A percentile compares a stretch with the other conserved stretches of the same genome.
Evolutionary conservation across 2,329 filamentous ascomycete genomes (phyloP).

Genomic region (Fusarium nanum): DNA sequence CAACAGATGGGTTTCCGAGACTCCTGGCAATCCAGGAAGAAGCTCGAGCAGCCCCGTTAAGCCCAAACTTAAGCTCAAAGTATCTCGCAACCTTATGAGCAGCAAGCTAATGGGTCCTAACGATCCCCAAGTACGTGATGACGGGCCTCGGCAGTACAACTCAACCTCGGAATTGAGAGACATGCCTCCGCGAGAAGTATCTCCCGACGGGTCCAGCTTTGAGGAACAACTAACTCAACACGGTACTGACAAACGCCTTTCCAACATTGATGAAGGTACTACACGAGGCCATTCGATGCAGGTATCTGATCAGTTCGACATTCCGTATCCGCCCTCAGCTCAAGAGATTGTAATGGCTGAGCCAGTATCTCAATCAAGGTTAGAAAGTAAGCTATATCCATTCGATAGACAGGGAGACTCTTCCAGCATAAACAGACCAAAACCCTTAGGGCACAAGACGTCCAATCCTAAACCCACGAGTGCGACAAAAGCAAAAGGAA

Average conservation of each 20-base stretch:
- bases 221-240: constrained; percentile 15
- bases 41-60: constrained; percentile 27
- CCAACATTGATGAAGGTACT: constrained; percentile 24
- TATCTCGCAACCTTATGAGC: constrained; percentile 49
- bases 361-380: constrained; percentile 12
- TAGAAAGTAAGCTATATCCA: constrained; percentile 8
- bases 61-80: constrained; percentile 48
- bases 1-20: constrained; percentile 8
- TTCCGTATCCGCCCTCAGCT: constrained; percentile 48
- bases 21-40: background rate
- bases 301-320: constrained; percentile 52
- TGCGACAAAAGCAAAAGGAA: constrained; percentile 13
- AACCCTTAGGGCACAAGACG: constrained; percentile 47
- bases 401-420: background rate
- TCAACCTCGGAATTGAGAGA: constrained; percentile 49
- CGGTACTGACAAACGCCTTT: constrained; percentile 10
- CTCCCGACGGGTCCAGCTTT: constrained; percentile 20
- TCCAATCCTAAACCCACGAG: constrained; percentile 48
- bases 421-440: constrained; percentile 2
- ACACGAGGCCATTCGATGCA: constrained; percentile 31
- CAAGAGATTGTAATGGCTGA: constrained; percentile 21
- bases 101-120: constrained; percentile 25
- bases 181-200: constrained; percentile 28
- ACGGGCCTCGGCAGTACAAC: constrained; percentile 49
- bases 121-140: constrained; percentile 34